Base-by-base conservation (phyloP, 1,139 yeast species). In the Geotrichum bryndzae region DNA sequence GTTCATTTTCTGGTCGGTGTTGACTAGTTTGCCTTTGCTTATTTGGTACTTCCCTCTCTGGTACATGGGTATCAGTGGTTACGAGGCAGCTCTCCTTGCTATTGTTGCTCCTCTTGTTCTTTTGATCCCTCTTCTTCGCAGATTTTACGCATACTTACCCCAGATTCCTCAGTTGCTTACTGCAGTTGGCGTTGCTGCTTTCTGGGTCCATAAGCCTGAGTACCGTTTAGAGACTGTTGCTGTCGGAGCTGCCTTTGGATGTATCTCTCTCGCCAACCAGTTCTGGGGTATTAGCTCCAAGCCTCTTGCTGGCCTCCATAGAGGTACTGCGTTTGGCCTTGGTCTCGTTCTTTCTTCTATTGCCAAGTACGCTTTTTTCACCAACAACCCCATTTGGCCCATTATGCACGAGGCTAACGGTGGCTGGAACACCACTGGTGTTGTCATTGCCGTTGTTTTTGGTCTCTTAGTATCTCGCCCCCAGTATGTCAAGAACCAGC, bases 11-110 rank as follows among this genome's bases (percentile, higher is more conserved):
- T 94, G 97, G 97, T 81, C 97, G 0, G 85, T 87, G 23, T 68
- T 84, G 57, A 88, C 98, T 1, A 83, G 97, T 0, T 78, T 94
- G 65, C 88, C 91, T 59, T 81, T 95, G 63, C 84, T 95, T 70
- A 86, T 94, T 58, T 94, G 99, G 99, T 90, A 89, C 77, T 94
- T 94, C 80, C 99, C 99, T 22, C 80, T 94, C 65, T 94, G 99
- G 99, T 84, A 88, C 72, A 91, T 94, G 98, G 98, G 98, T 8
- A 87, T 94, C 62, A 88, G 96, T 1, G 99, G 99, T 3, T 91
- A 88, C 72, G 99, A 94, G 74, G 88, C 88, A 0, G 82, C 85
- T 1, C 79, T 90, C 57, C 72, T 85, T 3, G 77, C 85, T 31
- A 79, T 87, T 53, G 65, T 84, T 41, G 82, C 87, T 0, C 88